Conservation (phyloP, 352 stramenopile genomes). For the Phytophthora syringae region DNA sequence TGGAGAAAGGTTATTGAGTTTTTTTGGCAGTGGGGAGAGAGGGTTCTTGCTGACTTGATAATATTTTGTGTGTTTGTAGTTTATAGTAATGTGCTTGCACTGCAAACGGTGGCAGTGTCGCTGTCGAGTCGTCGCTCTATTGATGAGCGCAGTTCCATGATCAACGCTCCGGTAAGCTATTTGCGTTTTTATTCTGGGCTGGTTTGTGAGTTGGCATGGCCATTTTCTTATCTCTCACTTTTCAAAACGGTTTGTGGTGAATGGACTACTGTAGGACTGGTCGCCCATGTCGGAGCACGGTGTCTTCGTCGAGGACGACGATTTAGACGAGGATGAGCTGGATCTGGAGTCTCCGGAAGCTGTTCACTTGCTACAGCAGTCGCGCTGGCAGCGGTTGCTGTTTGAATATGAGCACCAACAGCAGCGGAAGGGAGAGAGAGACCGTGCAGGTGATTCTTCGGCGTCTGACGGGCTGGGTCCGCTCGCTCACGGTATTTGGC, state of each 20-base stretch:
- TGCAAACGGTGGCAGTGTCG: constrained; percentile 76
- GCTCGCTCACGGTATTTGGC: constrained; percentile 80
- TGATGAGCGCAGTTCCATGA: constrained; percentile 76
- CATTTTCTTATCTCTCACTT: constrained; percentile 5
- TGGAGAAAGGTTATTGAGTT: constrained; percentile 66
- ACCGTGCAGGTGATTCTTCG: constrained; percentile 37
- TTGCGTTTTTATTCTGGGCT: constrained; percentile 16
- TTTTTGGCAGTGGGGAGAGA: background rate
- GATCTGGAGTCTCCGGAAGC: constrained; percentile 52
- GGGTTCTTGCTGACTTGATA: constrained; percentile 8
- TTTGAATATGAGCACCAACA: constrained; percentile 77
- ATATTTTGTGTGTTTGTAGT: constrained; percentile 44
- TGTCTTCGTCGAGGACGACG: constrained; percentile 48
- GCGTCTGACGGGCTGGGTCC: constrained; percentile 61
- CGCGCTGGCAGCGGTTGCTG: constrained; percentile 66
- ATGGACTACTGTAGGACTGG: constrained; percentile 41
- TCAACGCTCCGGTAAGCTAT: constrained; percentile 32
- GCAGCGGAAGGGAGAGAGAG: constrained; percentile 49
- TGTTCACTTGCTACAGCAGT: constrained; percentile 57
- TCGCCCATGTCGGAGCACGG: constrained; percentile 53
- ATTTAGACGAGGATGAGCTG: constrained; percentile 37
- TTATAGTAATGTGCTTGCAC: constrained; percentile 78
- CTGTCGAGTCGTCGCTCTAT: constrained; percentile 82
- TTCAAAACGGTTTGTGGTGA: background rate
- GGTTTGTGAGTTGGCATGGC: constrained; percentile 6